phyloP scores from a whole-genome alignment of 202 grass and related monocot genomes.

The Dendrocalamus latiflorus region DNA sequence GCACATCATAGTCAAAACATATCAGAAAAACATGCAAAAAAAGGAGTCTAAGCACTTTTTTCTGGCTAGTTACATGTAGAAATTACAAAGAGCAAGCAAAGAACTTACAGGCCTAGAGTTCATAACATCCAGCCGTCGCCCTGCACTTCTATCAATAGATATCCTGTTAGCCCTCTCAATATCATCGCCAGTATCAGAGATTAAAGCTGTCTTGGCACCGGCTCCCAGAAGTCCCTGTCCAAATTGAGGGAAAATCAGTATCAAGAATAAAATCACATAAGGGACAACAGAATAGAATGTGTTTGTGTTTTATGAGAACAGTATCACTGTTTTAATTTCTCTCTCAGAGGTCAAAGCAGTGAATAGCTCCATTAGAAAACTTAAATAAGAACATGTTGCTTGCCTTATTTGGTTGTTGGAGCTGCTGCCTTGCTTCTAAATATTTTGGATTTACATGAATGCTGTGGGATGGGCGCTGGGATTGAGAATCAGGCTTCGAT shows the following conservation, averaged over 20 bases:
- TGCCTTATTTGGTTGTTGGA: slow-evolving; percentile 64
- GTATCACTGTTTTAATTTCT: neutral
- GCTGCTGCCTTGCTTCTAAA: slow-evolving; percentile 75
- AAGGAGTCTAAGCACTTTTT: neutral
- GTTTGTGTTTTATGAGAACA: neutral
- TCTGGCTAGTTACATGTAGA: neutral
- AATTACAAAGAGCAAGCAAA: neutral
- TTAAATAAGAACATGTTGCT: slow-evolving; percentile 24
- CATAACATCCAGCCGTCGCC: slow-evolving; percentile 33
- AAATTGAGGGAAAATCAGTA: slow-evolving; percentile 16
- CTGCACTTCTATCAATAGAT: slow-evolving; percentile 36
- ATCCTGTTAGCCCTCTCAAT: slow-evolving; percentile 39
- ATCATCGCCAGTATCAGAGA: slow-evolving; percentile 34
- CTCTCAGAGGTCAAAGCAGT: neutral
- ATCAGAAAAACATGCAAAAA: neutral
- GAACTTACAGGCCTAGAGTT: slow-evolving; percentile 55
- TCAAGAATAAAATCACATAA: slow-evolving; percentile 5
- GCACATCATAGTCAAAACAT: slow-evolving; percentile 22
- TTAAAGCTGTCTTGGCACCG: slow-evolving; percentile 37
- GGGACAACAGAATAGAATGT: neutral
- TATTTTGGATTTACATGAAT: slow-evolving; percentile 99
- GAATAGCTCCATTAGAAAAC: neutral
- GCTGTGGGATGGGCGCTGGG: slow-evolving; percentile 60
- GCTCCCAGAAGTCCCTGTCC: slow-evolving; percentile 45
- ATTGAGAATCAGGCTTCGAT: slow-evolving; percentile 66